These are phyloP conservation scores for Salicornia ramosissima DNA, from an alignment of 148 eudicot species.

Conservation along the genomic window DNA sequence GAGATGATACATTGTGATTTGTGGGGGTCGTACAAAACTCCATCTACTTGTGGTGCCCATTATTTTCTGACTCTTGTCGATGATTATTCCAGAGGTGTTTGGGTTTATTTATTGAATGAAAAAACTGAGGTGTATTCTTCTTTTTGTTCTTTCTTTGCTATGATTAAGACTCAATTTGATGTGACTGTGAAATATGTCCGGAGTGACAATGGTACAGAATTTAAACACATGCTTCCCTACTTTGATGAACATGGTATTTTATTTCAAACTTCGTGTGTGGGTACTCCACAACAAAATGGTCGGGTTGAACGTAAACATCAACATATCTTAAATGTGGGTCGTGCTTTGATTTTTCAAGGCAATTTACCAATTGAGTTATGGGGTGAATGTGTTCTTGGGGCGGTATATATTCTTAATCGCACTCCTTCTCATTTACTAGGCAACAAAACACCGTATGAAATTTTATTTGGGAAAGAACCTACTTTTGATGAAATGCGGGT, in stretches of 20 bases:
- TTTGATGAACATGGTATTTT: not conserved
- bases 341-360: not conserved
- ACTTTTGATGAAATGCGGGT: not conserved
- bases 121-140: not conserved
- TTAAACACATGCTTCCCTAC: not conserved
- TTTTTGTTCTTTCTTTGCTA: not conserved
- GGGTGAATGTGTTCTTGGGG: not conserved
- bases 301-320: not conserved
- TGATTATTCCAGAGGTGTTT: no score
- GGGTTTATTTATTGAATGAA: not conserved
- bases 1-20: no score
- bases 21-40: no score
- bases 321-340: not conserved
- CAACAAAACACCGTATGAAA: not conserved
- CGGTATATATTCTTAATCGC: not conserved
- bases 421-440: not conserved
- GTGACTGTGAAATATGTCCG: not conserved
- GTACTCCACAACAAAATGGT: not conserved
- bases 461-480: not conserved
- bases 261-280: not conserved
- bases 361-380: not conserved
- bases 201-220: not conserved
- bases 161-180: not conserved
- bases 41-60: no score
- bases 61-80: no score